A percentile compares a stretch with the other conserved stretches of the same genome.
These are phyloP conservation scores for Hydrangea macrophylla DNA, from an alignment of 148 eudicot species.

Conservation along the genomic window DNA sequence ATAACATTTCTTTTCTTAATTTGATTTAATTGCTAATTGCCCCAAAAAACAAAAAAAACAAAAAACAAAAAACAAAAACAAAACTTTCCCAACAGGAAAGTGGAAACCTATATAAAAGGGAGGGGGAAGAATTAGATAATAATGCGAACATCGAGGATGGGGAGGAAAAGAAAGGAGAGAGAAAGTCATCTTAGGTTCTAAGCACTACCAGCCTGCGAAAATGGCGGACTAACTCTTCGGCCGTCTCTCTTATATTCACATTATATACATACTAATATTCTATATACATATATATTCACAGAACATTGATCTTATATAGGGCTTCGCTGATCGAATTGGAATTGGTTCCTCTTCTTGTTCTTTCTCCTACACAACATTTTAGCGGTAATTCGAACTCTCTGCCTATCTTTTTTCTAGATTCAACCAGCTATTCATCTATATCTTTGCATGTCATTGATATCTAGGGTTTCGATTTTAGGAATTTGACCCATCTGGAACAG, in stretches of 20 bases:
- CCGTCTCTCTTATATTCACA: neutral
- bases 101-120: neutral
- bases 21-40: too few species aligned
- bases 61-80: too few species aligned
- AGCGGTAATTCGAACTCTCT: constrained; percentile 25
- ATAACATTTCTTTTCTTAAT: too few species aligned
- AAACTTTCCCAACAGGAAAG: too few species aligned
- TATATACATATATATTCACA: neutral
- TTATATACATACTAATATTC: neutral
- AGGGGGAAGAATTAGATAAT: neutral
- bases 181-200: neutral
- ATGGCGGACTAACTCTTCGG: constrained; percentile 13
- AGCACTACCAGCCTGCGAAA: neutral
- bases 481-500: neutral
- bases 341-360: too few species aligned
- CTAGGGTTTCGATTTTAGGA: neutral
- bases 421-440: neutral
- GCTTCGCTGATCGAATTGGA: constrained; percentile 17
- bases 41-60: too few species aligned
- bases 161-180: neutral
- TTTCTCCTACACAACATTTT: constrained; percentile 13
- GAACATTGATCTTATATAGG: neutral
- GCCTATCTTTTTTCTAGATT: neutral
- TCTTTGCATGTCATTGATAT: neutral
- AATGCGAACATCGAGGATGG: neutral